A percentile compares a stretch with the other conserved stretches of the same genome.
These are phyloP conservation scores for Nemania serpens DNA, from an alignment of 2,329 filamentous ascomycete species.

Conservation along the genomic window DNA sequence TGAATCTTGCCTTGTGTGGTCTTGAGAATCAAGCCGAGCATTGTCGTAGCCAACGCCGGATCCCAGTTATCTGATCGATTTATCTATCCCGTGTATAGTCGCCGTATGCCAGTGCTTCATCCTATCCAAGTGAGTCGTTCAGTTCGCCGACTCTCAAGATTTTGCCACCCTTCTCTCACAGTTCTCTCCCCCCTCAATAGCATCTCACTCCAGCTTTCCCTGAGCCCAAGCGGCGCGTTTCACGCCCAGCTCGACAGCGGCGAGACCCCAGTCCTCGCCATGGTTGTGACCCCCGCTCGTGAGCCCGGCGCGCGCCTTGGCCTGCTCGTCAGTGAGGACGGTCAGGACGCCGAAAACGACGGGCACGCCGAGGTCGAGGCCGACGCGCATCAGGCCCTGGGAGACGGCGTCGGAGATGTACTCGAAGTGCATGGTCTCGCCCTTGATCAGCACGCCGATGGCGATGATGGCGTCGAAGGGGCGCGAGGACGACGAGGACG, in stretches of 20 bases:
- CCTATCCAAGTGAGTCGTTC: not conserved
- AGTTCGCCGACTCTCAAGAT: not conserved
- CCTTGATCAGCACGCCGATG: constrained; percentile 96
- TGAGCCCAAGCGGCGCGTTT: constrained; percentile 85
- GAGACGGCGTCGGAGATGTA: constrained; percentile 93
- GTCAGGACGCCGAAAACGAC: constrained; percentile 93
- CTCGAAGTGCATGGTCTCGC: constrained; percentile 99
- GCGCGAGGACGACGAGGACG: no score
- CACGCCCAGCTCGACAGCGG: constrained; percentile 89
- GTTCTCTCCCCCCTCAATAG: not conserved
- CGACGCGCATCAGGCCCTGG: constrained; percentile 91
- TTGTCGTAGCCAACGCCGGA: constrained; percentile 6
- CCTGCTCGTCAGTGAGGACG: constrained; percentile 86
- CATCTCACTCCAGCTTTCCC: constrained; percentile 60
- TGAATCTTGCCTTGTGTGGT: not conserved
- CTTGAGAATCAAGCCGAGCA: not conserved
- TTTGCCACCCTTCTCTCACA: not conserved
- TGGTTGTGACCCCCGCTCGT: constrained; percentile 78
- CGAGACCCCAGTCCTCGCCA: constrained; percentile 93
- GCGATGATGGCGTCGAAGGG: constrained; percentile 95
- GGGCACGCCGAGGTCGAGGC: constrained; percentile 85
- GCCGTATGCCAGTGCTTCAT: not conserved
- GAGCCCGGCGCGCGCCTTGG: constrained; percentile 80
- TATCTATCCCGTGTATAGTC: not conserved
- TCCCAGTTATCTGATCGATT: not conserved